A percentile compares a stretch with the other conserved stretches of the same genome.
Evolutionary conservation across 2,329 filamentous ascomycete species (phyloP).

Genomic region (Sphaerulina musiva): DNA sequence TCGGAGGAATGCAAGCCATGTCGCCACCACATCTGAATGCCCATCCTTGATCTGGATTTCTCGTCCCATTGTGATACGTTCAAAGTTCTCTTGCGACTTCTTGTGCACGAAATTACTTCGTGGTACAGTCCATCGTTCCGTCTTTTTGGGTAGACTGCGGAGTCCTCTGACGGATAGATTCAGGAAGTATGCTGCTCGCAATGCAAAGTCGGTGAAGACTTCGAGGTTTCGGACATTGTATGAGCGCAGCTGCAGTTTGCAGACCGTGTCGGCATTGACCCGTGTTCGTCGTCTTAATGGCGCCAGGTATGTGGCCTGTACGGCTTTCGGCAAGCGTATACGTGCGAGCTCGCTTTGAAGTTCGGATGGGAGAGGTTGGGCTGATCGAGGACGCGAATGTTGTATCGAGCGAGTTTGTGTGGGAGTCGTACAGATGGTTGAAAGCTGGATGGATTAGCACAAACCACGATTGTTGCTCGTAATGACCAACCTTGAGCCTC

Average conservation of each 20-base stretch:
- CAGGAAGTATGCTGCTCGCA: constrained; percentile 91
- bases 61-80: constrained; percentile 76
- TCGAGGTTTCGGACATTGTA: constrained; percentile 86
- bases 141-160: constrained; percentile 75
- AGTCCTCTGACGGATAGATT: constrained; percentile 80
- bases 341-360: constrained; percentile 26
- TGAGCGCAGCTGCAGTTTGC: constrained; percentile 81
- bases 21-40: constrained; percentile 76
- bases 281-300: constrained; percentile 74
- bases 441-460: constrained; percentile 19
- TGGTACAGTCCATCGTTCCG: constrained; percentile 91
- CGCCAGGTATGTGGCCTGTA: constrained; percentile 79
- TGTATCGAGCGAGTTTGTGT: constrained; percentile 19
- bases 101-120: constrained; percentile 88
- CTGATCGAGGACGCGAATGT: constrained; percentile 12
- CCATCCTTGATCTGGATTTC: constrained; percentile 91
- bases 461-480: background rate
- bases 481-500: constrained; percentile 36
- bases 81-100: constrained; percentile 96
- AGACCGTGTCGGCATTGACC: background rate
- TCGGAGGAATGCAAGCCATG: constrained; percentile 86
- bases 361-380: constrained; percentile 6
- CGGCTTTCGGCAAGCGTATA: constrained; percentile 63
- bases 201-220: constrained; percentile 89
- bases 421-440: constrained; percentile 7